Evolutionary conservation across 2,329 filamentous ascomycete genomes (phyloP).

Genomic region (Hypoxylon sp.): DNA sequence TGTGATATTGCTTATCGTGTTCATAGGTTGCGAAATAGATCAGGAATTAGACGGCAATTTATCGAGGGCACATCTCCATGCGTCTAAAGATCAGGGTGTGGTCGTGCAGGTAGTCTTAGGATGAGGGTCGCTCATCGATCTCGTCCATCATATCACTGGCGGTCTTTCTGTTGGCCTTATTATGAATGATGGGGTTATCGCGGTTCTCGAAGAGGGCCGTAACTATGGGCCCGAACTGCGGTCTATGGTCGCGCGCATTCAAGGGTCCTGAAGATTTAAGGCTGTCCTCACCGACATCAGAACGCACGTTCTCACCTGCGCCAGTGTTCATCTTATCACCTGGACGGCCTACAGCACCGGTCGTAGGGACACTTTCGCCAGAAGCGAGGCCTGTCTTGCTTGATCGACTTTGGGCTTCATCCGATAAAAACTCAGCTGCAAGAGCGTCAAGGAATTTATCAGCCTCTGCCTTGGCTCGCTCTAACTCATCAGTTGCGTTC

Average conservation of each 20-base stretch:
- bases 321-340: conserved; percentile 15
- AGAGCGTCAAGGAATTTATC: conserved; percentile 41
- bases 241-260: conserved; percentile 21
- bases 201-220: conserved; percentile 40
- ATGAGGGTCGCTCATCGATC: not conserved
- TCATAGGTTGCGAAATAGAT: not conserved
- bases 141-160: conserved; percentile 43
- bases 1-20: not conserved
- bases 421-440: conserved; percentile 25
- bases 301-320: not conserved
- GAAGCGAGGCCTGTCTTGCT: not conserved
- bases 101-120: not conserved
- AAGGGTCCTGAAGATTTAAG: not conserved
- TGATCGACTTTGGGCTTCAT: not conserved
- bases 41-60: not conserved
- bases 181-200: conserved; percentile 44
- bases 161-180: conserved; percentile 35
- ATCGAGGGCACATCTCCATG: not conserved
- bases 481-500: conserved; percentile 20
- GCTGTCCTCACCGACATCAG: conserved; percentile 7
- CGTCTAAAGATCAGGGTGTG: not conserved
- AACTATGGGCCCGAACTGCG: conserved; percentile 39
- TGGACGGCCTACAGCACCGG: not conserved
- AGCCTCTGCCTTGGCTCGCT: conserved; percentile 25
- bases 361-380: not conserved